A percentile compares a stretch with the other conserved stretches of the same genome.
These are phyloP conservation scores for Sphagnurus paluster DNA, from an alignment of 1,284 basidiomycete species.

Conservation along the genomic window DNA sequence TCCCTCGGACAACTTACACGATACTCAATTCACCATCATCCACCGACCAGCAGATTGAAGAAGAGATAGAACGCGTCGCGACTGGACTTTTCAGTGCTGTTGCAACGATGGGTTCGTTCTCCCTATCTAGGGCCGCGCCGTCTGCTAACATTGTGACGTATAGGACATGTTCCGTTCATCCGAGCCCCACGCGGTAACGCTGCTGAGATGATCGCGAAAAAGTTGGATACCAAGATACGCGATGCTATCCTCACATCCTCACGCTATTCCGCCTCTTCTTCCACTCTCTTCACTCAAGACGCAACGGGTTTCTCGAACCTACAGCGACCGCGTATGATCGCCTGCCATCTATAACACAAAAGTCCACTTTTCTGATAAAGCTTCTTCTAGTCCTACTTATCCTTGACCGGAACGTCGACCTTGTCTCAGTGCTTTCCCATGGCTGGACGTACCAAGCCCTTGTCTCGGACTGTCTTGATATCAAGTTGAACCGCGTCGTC, in stretches of 20 bases:
- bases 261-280: slow-evolving; percentile 55
- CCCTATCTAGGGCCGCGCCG: not conserved
- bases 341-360: slow-evolving; percentile 12
- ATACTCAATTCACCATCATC: slow-evolving; percentile 93
- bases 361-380: slow-evolving; percentile 6
- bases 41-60: slow-evolving; percentile 89
- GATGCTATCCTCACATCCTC: slow-evolving; percentile 89
- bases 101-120: slow-evolving; percentile 79
- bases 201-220: slow-evolving; percentile 97
- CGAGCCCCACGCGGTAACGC: slow-evolving; percentile 95
- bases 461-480: slow-evolving; percentile 95
- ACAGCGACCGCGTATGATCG: slow-evolving; percentile 76
- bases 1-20: slow-evolving; percentile 63
- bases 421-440: slow-evolving; percentile 94
- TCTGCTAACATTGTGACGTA: not conserved
- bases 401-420: slow-evolving; percentile 93
- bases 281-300: slow-evolving; percentile 72
- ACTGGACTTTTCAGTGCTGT: slow-evolving; percentile 91
- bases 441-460: slow-evolving; percentile 99
- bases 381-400: slow-evolving; percentile 77
- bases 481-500: slow-evolving; percentile 95
- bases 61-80: slow-evolving; percentile 91
- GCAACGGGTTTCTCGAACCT: slow-evolving; percentile 70
- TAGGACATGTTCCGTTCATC: slow-evolving; percentile 93
- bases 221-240: slow-evolving; percentile 89